Base-by-base conservation (phyloP, 208 protist species). In the Trypanosoma lewisi region DNA sequence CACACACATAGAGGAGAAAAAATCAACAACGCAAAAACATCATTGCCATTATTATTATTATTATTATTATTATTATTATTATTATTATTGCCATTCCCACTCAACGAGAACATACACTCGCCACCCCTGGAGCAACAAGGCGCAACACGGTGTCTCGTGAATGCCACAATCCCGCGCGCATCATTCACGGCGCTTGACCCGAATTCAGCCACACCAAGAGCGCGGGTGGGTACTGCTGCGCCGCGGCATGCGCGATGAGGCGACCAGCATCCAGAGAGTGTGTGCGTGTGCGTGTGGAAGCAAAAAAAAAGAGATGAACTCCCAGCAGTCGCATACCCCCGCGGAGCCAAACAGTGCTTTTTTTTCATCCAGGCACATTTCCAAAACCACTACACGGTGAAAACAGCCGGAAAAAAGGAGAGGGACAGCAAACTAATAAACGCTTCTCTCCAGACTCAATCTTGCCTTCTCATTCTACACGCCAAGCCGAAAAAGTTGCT, bases 401-500 rank as follows among this genome's bases (percentile, higher is more conserved):
- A 39, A 39, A n/a, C n/a, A n/a, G n/a, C n/a, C n/a, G n/a, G 36
- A 39, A 39, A 39, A 39, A 39, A 39, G 12, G n/a, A n/a, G n/a
- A n/a, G n/a, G n/a, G n/a, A n/a, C 12, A 39, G 16, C 42, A 47
- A 21, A 21, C 17, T n/a, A 3, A 19, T n/a, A 47, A 21, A 1
- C 4, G n/a, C 16, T 19, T 19, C 16, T 4, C 42, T 47, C 16
- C 3, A 47, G 42, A 21, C 16, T 47, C 42, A 47, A 3, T 21
- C 23, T 19, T 7, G 1, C 42, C 2, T 9, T n/a, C 9, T 19
- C 16, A n/a, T 17, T 27, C 11, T 49, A 25, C 55, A 14, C 33
- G 23, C 12, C 37, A 1, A 61, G 55, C 19, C 31, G 55, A 23
- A 11, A n/a, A 19, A 61, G 21, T 48, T 61, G 55, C 41, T 49